These are phyloP conservation scores for Cercis canadensis DNA, from an alignment of 306 rosid species.

Conservation along the genomic window DNA sequence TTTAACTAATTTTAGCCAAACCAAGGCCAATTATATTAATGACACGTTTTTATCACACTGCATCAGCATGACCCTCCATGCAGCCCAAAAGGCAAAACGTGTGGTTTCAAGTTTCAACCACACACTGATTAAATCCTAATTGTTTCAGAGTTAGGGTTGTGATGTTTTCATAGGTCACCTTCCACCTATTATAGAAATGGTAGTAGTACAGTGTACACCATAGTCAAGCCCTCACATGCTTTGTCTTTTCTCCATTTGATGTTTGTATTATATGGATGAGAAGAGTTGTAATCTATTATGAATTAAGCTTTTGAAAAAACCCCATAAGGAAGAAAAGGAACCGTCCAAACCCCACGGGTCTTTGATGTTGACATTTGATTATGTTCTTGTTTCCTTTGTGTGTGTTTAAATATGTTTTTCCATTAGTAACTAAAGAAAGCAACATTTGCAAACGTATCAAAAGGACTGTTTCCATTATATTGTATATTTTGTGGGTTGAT, in stretches of 20 bases:
- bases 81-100: too few relatives aligned
- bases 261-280: conserved; percentile 39
- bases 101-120: too few relatives aligned
- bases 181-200: conserved; percentile 38
- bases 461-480: too few relatives aligned
- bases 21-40: too few relatives aligned
- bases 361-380: conserved; percentile 53
- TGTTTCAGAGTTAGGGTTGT: background rate
- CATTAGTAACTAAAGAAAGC: too few relatives aligned
- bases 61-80: too few relatives aligned
- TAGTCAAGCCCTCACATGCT: conserved; percentile 56
- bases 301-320: conserved; percentile 42
- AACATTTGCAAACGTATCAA: too few relatives aligned
- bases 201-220: conserved; percentile 5
- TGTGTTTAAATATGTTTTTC: too few relatives aligned
- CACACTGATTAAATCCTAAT: too few relatives aligned
- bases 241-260: conserved; percentile 54
- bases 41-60: too few relatives aligned
- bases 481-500: conserved; percentile 25
- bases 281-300: conserved; percentile 10
- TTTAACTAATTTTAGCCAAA: too few relatives aligned
- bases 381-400: conserved; percentile 48
- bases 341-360: conserved; percentile 66
- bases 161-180: conserved; percentile 12
- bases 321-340: conserved; percentile 40